phyloP scores from a whole-genome alignment of 116 monocot genomes.

The Dioscorea cayenensis region DNA sequence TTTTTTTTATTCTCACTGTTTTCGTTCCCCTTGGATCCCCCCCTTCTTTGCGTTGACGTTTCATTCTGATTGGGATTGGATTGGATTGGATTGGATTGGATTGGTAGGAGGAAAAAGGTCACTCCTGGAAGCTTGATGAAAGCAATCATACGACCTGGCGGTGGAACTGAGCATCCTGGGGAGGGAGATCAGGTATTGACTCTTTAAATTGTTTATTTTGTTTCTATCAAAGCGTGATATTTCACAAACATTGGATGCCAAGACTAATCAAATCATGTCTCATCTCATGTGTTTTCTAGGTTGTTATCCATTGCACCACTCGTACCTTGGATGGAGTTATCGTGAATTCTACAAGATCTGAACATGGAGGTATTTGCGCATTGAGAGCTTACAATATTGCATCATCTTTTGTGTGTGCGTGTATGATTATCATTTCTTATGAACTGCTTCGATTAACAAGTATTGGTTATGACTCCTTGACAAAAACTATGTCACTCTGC shows the following conservation, averaged over 20 bases:
- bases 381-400: background rate
- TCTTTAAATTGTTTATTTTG: background rate
- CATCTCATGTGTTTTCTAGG: conserved; percentile 23
- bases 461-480: too few relatives aligned
- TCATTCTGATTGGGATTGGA: conserved; percentile 7
- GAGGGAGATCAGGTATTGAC: conserved; percentile 74
- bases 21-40: background rate
- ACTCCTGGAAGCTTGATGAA: conserved; percentile 37
- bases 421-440: background rate
- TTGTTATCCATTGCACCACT: conserved; percentile 70
- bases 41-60: background rate
- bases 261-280: background rate
- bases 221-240: background rate
- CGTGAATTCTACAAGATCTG: conserved; percentile 63
- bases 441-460: background rate
- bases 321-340: conserved; percentile 73
- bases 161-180: conserved; percentile 37
- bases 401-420: background rate
- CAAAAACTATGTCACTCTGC: too few relatives aligned
- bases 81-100: too few relatives aligned
- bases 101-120: conserved; percentile 61
- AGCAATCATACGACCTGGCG: conserved; percentile 66
- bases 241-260: background rate
- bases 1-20: background rate
- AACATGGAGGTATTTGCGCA: conserved; percentile 66